A percentile compares a stretch with the other conserved stretches of the same genome.
These are phyloP conservation scores for Annulohypoxylon moriforme DNA, from an alignment of 495 filamentous ascomycete species.

Conservation along the genomic window DNA sequence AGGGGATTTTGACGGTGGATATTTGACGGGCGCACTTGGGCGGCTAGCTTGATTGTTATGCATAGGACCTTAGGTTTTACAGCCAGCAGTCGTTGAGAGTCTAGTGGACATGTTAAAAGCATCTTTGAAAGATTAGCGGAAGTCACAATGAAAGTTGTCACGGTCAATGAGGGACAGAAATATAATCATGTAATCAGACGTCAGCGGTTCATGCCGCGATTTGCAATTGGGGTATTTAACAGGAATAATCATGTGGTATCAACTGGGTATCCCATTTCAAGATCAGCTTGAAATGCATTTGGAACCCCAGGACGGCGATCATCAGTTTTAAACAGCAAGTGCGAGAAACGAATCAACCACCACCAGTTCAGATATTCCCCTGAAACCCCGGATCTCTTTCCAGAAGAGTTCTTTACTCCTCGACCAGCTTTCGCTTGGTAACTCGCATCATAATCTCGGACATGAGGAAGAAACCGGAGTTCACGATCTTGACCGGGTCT, in stretches of 20 bases:
- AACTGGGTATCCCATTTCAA: slow-evolving; percentile 1
- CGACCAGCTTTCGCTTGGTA: slow-evolving; percentile 11
- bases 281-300: not conserved
- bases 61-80: not conserved
- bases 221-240: not conserved
- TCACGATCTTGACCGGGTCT: slow-evolving; percentile 32
- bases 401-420: not conserved
- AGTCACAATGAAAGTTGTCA: not conserved
- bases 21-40: slow-evolving; percentile 1
- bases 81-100: not conserved
- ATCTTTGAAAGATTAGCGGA: not conserved
- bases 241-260: not conserved
- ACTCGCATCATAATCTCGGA: slow-evolving; percentile 39
- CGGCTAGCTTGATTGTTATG: not conserved
- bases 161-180: not conserved
- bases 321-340: not conserved
- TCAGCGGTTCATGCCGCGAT: not conserved
- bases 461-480: slow-evolving; percentile 41
- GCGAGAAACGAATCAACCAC: not conserved
- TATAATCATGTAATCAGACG: not conserved
- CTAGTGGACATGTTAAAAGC: not conserved
- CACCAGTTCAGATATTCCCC: not conserved
- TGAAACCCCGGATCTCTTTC: not conserved
- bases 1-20: slow-evolving; percentile 56
- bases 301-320: not conserved